Evolutionary conservation across 495 filamentous ascomycete genomes (phyloP), one percentile per base, ranked within the genome.

Genomic region (Choiromyces venosus): DNA sequence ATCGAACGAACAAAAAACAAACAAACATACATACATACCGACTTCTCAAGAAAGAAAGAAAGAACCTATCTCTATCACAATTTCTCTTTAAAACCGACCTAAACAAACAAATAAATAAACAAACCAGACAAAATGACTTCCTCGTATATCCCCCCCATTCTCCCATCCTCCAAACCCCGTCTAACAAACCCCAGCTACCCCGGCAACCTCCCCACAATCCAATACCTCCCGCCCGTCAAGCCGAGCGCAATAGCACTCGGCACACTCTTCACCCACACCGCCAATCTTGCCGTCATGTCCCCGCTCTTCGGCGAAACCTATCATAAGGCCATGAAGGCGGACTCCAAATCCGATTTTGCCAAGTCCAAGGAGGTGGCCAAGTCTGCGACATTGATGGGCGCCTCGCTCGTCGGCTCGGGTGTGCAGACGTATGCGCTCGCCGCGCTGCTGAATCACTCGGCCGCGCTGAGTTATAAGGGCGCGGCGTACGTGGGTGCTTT

Each of bases 221-320:
- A 79, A 35, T 82, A 97, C 82, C 89, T 99, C 73, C 95, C 95
- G 78, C 87, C 95, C 64, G 95, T 99, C 80, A 98, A 97, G 89
- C 95, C 95, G 67, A 97, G 94, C 67, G 95, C 95, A 74, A 96
- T 99, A 81, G 95, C 94, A 76, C 88, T 97, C 78, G 95, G 95
- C 83, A 96, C 95, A 56, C 83, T 92, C 83, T 99, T 97, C 89
- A 97, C 91, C 86, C 94, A 99, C 84, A 90, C 88, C 73, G 87
- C 88, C 67, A 91, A 91, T 69, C 85, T 93, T 74, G 91, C 91
- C 74, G 89, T 99, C 76, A 87, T 99, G 39, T 88, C 89, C 42
- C 95, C 95, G 12, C 84, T 98, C 81, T 97, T 99, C 83, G 95
- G 95, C 75, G 90, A 96, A 76, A 94, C 94, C 81, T 98, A 97